Evolutionary conservation across 208 protist genomes (phyloP), one percentile per base, ranked within the genome.

Genomic region (Kentomonas sorsogonicus): DNA sequence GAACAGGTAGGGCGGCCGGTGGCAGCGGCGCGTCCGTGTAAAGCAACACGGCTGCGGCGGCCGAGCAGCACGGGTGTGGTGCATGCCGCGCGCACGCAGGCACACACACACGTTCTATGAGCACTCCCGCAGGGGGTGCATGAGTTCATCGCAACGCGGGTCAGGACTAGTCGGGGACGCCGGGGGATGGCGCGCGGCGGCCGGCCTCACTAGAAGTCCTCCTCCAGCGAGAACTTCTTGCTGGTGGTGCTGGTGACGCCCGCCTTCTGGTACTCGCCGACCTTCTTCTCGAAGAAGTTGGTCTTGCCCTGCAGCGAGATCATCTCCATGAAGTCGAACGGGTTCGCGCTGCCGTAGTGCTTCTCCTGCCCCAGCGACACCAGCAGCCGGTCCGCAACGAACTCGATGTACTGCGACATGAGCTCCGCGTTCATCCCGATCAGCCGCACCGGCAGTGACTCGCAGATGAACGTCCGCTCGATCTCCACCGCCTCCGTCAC

Each of bases 271-370:
- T 99, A 99, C 72, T 99, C 98, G 33, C 94, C 92, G 22, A 99
- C 98, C 72, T 96, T 95, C 61, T 95, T 97, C 83, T 99, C 98
- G 67, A 99, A 99, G 79, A 99, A 99, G 94, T 99, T 99, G 30
- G 98, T 99, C 90, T 99, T 99, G 61, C 97, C 92, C 74, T 97
- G 86, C 39, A 99, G 80, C 15, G 94, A 98, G 61, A 99, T 99
- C 76, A 99, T 90, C 68, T 99, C 98, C 98, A 99, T 99, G 83
- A 98, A 99, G 69, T 99, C 97, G 63, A 99, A 99, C 10, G 98
- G 98, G 78, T 99, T 99, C 48, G 67, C 69, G n/a, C 74, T 40
- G 53, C 98, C 96, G 84, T 97, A 99, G 58, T 93, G 60, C 75
- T 99, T 99, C 54, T 82, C 74, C 54, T 84, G 71, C 20, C 97